These are phyloP conservation scores for Citrullus colocynthis DNA, from an alignment of 306 rosid genomes.

Conservation along the genomic window DNA sequence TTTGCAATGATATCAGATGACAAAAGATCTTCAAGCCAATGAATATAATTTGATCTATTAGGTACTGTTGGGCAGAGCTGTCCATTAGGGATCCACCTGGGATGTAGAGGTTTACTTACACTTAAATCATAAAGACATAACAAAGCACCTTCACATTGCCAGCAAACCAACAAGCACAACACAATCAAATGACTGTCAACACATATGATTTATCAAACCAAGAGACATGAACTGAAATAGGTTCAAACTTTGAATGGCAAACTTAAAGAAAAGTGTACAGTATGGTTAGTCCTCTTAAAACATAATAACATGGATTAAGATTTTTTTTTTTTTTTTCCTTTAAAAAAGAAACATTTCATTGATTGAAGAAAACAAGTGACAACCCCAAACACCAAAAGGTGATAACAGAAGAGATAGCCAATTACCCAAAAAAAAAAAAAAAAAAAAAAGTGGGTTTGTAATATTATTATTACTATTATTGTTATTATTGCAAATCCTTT, in stretches of 20 bases:
- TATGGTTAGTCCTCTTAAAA: background rate
- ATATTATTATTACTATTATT: no score
- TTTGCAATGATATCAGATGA: slow-evolving; percentile 43
- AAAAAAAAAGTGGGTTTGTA: no score
- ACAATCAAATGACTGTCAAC: background rate
- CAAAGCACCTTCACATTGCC: background rate
- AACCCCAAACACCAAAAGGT: no score
- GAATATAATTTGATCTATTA: slow-evolving; percentile 83
- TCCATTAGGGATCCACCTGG: slow-evolving; percentile 95
- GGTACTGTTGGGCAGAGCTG: slow-evolving; percentile 92
- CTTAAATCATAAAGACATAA: background rate
- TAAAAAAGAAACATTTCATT: no score
- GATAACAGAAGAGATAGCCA: no score
- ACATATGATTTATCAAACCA: background rate
- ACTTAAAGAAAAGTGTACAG: no score
- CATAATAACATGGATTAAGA: background rate
- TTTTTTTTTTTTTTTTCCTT: no score
- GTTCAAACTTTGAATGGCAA: background rate
- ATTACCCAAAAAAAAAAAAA: no score
- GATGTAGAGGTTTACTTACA: slow-evolving; percentile 9
- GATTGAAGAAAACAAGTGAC: no score
- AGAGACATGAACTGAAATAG: background rate
- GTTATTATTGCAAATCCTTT: no score
- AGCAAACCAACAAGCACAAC: background rate
- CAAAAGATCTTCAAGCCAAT: slow-evolving; percentile 77